Evolutionary conservation across 305 asterid species (phyloP).

Genomic region (Fraxinus baroniana): DNA sequence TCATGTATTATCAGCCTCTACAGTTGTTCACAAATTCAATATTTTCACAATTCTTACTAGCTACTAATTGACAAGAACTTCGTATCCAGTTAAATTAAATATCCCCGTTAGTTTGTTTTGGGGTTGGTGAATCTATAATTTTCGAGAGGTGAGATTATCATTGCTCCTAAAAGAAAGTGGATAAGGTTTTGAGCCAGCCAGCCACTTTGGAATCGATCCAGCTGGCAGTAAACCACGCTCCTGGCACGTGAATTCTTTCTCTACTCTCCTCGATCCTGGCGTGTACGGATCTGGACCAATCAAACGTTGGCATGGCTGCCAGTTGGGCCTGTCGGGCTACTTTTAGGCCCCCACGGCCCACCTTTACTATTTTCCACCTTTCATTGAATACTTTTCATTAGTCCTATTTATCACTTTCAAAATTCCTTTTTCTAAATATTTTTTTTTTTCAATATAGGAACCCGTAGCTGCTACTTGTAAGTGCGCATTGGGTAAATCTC

Average conservation of each 20-base stretch:
- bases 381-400: too few relatives aligned
- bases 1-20: background rate
- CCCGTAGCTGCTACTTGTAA: too few relatives aligned
- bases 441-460: too few relatives aligned
- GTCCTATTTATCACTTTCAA: background rate
- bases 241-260: slow-evolving; percentile 2
- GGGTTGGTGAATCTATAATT: background rate
- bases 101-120: background rate
- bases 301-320: background rate
- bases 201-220: slow-evolving; percentile 12
- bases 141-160: background rate
- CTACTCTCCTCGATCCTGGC: background rate
- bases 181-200: slow-evolving; percentile 3
- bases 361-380: background rate
- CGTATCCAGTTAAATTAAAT: too few relatives aligned
- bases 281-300: background rate
- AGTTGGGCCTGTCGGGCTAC: background rate
- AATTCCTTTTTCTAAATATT: too few relatives aligned
- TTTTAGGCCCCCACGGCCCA: background rate
- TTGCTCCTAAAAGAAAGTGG: background rate
- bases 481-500: too few relatives aligned
- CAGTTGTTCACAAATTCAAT: background rate
- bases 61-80: too few relatives aligned
- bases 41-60: too few relatives aligned
- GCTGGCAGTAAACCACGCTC: slow-evolving; percentile 23